Percentiles rank a stretch among this genome's conserved stretches.
These are phyloP conservation scores for Lasiodiplodia hormozganensis DNA, from an alignment of 2,329 filamentous ascomycete species.

Conservation along the genomic window DNA sequence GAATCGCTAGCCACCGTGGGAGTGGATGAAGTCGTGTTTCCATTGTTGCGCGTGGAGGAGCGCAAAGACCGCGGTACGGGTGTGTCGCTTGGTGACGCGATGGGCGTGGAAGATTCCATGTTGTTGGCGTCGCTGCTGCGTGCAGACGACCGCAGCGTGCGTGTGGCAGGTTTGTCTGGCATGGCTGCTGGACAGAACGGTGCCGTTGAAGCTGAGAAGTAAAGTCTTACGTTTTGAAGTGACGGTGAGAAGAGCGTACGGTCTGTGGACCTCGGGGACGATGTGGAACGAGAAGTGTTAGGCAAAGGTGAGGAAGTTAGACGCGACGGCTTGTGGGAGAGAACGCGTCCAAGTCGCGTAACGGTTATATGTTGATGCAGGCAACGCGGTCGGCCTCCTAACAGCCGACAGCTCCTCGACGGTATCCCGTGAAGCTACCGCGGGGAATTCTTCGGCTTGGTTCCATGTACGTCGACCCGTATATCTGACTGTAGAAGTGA, in stretches of 20 bases:
- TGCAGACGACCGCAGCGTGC: background rate
- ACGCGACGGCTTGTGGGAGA: background rate
- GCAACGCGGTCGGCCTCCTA: background rate
- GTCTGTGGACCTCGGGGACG: background rate
- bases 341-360: background rate
- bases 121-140: background rate
- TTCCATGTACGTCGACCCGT: background rate
- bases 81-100: background rate
- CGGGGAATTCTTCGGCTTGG: background rate
- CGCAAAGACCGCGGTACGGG: background rate
- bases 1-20: background rate
- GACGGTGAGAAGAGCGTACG: background rate
- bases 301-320: background rate
- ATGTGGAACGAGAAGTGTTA: background rate
- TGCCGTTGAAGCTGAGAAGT: background rate
- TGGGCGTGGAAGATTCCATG: background rate
- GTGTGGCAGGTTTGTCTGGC: background rate
- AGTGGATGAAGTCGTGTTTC: background rate
- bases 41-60: background rate
- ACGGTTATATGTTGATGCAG: background rate
- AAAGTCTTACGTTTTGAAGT: background rate
- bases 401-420: background rate
- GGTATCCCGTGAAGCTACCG: background rate
- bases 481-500: background rate
- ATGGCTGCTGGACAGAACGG: background rate